These are phyloP conservation scores for Phoma sp. DNA, from an alignment of 2,329 filamentous ascomycete genomes.

Conservation along the genomic window DNA sequence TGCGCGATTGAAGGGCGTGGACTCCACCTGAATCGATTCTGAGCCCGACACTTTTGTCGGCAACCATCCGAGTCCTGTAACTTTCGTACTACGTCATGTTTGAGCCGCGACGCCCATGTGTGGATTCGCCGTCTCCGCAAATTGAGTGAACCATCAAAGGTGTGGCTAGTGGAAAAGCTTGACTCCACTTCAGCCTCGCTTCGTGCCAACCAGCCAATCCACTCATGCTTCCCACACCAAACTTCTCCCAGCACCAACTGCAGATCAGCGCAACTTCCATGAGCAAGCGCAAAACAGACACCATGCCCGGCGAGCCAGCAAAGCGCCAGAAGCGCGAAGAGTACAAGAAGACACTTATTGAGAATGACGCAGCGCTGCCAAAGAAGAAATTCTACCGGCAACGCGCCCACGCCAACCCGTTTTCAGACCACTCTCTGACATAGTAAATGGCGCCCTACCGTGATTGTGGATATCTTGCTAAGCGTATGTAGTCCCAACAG, in stretches of 20 bases:
- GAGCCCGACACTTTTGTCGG: background rate
- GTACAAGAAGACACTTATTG: constrained; percentile 49
- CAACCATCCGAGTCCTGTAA: background rate
- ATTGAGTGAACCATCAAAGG: background rate
- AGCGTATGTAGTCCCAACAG: constrained; percentile 69
- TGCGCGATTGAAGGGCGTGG: constrained; percentile 34
- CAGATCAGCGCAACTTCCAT: constrained; percentile 15
- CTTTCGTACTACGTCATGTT: constrained; percentile 2
- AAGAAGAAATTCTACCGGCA: constrained; percentile 97
- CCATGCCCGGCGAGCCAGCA: constrained; percentile 47
- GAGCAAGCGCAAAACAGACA: constrained; percentile 21
- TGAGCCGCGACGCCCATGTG: background rate
- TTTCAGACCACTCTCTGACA: constrained; percentile 87
- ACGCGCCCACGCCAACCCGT: constrained; percentile 95
- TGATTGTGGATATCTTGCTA: constrained; percentile 16
- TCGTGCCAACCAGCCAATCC: constrained; percentile 28
- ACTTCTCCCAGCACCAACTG: constrained; percentile 16
- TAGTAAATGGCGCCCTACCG: constrained; percentile 69
- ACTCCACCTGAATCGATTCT: constrained; percentile 18
- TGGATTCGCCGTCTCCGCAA: constrained; percentile 10
- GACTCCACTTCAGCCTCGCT: constrained; percentile 35
- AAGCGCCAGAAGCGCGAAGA: constrained; percentile 58
- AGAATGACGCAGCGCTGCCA: constrained; percentile 69
- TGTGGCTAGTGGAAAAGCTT: constrained; percentile 43
- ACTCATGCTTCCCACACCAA: constrained; percentile 23